Evolutionary conservation across 257 asterid genomes (phyloP).

Genomic region (Capsicum pubescens): DNA sequence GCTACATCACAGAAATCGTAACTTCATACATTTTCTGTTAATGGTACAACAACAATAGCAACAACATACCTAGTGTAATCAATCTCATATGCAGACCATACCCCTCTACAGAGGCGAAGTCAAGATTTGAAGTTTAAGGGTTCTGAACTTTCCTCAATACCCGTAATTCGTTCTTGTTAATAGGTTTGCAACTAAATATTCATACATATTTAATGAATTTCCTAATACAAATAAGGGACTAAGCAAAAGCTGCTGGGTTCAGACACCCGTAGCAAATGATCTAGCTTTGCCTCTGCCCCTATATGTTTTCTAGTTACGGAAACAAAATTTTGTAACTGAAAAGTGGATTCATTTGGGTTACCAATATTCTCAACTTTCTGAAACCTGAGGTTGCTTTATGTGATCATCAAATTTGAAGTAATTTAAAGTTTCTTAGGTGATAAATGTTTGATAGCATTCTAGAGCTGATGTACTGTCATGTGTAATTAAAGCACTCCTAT

Average conservation of each 20-base stretch:
- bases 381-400: not conserved
- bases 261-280: no score
- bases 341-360: slow-evolving; percentile 11
- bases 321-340: not conserved
- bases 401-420: not conserved
- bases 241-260: no score
- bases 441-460: slow-evolving; percentile 21
- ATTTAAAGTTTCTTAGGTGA: not conserved
- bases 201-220: no score
- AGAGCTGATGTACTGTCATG: not conserved
- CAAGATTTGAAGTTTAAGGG: no score
- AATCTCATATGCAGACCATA: no score
- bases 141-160: no score
- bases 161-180: no score
- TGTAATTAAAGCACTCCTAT: not conserved
- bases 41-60: not conserved
- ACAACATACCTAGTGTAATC: not conserved
- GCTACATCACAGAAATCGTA: slow-evolving; percentile 6
- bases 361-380: slow-evolving; percentile 10
- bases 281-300: no score
- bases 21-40: not conserved
- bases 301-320: not conserved
- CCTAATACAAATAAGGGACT: no score
- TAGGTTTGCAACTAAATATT: no score
- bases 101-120: no score